Evolutionary conservation across 345 rosid genomes (phyloP).

Genomic region (Brassica carinata): DNA sequence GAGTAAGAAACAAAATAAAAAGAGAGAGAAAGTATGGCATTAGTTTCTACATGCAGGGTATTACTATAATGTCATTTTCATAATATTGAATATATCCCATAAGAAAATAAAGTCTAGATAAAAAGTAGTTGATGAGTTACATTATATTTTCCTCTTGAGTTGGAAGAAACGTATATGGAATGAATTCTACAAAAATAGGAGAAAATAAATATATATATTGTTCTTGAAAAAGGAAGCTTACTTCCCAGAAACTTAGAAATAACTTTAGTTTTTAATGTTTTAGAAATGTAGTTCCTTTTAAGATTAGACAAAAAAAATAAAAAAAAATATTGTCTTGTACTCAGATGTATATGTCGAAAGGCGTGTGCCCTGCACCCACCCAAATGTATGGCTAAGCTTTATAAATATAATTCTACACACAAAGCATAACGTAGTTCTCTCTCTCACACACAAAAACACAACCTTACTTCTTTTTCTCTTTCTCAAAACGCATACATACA

Average conservation of each 20-base stretch:
- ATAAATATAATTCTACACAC: constrained; percentile 36
- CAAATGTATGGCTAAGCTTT: constrained; percentile 25
- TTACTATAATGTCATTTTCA: not conserved
- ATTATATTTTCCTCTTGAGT: not conserved
- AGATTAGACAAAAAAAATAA: not conserved
- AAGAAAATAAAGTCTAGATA: constrained; percentile 20
- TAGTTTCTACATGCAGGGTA: constrained; percentile 33
- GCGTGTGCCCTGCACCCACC: constrained; percentile 21
- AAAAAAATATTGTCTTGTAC: not conserved
- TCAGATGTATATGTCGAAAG: not conserved
- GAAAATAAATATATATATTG: not conserved
- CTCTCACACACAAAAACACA: constrained; percentile 30
- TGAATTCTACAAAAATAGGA: not conserved
- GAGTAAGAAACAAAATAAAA: constrained; percentile 26
- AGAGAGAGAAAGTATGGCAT: not conserved
- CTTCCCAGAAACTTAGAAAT: not conserved
- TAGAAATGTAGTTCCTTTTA: not conserved
- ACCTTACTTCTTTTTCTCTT: constrained; percentile 19
- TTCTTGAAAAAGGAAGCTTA: constrained; percentile 5
- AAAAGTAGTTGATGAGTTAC: constrained; percentile 14
- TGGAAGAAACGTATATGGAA: constrained; percentile 28
- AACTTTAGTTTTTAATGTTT: not conserved
- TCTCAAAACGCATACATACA: not conserved
- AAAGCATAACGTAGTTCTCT: constrained; percentile 30
- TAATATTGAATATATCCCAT: not conserved